These are phyloP conservation scores for Nakazawaea ishiwadae DNA, from an alignment of 805 yeast species.

Conservation along the genomic window DNA sequence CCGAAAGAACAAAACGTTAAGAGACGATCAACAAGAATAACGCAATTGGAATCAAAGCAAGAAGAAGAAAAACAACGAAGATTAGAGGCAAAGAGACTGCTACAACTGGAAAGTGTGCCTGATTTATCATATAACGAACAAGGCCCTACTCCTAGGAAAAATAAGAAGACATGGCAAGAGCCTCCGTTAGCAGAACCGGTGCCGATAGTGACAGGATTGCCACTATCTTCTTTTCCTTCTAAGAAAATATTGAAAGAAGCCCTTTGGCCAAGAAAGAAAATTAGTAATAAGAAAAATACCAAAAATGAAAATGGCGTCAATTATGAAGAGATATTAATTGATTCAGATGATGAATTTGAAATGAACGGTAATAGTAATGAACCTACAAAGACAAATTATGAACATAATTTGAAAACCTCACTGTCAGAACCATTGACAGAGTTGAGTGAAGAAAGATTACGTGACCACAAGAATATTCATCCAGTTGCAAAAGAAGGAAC, in stretches of 20 bases:
- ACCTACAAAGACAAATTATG: slow-evolving; percentile 15
- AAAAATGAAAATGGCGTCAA: neutral
- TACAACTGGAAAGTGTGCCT: neutral
- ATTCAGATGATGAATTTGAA: slow-evolving; percentile 16
- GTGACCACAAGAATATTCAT: neutral
- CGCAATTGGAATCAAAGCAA: slow-evolving; percentile 4
- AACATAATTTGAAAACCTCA: slow-evolving; percentile 25
- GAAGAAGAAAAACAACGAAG: neutral
- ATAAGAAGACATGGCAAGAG: slow-evolving; percentile 51
- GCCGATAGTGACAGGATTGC: slow-evolving; percentile 67
- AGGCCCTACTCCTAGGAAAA: neutral
- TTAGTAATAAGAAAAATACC: neutral
- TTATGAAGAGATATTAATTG: slow-evolving; percentile 7
- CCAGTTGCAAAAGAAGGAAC: slow-evolving; percentile 16
- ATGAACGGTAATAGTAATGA: too few species aligned
- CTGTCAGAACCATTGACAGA: slow-evolving; percentile 29
- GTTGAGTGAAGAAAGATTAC: slow-evolving; percentile 24
- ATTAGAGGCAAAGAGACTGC: neutral
- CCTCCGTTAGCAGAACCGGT: slow-evolving; percentile 51
- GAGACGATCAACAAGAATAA: slow-evolving; percentile 13
- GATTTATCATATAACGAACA: neutral
- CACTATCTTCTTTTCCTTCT: slow-evolving; percentile 67
- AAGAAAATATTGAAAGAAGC: slow-evolving; percentile 52
- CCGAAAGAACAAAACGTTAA: neutral
- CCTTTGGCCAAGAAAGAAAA: slow-evolving; percentile 40